These are phyloP conservation scores for Picea glauca DNA, from an alignment of 75 land plant species.

Conservation along the genomic window DNA sequence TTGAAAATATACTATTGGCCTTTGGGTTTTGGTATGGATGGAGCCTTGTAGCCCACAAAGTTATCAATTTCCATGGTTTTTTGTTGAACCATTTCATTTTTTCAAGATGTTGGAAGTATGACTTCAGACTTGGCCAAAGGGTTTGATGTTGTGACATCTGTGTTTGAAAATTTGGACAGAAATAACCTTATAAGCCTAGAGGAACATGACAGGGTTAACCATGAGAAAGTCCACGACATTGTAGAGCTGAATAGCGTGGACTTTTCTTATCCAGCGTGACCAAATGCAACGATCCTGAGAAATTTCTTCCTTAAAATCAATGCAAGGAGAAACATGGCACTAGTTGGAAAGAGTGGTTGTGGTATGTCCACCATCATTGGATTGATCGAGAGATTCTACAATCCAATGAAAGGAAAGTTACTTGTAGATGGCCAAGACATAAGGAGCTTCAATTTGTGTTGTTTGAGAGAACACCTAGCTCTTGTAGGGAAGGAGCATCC, in stretches of 20 bases:
- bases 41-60: too few species aligned
- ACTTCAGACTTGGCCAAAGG: constrained; percentile 75
- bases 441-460: constrained; percentile 15
- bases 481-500: constrained; percentile 39
- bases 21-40: too few species aligned
- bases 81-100: too few species aligned
- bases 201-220: constrained; percentile 30
- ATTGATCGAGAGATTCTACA: constrained; percentile 18
- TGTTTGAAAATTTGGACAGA: constrained; percentile 69
- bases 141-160: constrained; percentile 47
- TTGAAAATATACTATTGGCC: too few species aligned
- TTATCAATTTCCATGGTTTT: too few species aligned
- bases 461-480: constrained; percentile 25
- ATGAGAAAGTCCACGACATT: constrained; percentile 27
- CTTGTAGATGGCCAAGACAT: constrained; percentile 21
- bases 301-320: not conserved
- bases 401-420: constrained; percentile 20
- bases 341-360: constrained; percentile 12
- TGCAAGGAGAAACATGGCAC: constrained; percentile 8
- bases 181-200: constrained; percentile 50
- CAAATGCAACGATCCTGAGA: constrained; percentile 8
- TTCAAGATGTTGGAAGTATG: constrained; percentile 63
- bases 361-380: constrained; percentile 12
- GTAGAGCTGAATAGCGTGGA: constrained; percentile 44
- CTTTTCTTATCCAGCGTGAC: constrained; percentile 54